Conservation (phyloP, 2,329 filamentous ascomycete species). For the Graphilbum ipis-grandicollis region DNA sequence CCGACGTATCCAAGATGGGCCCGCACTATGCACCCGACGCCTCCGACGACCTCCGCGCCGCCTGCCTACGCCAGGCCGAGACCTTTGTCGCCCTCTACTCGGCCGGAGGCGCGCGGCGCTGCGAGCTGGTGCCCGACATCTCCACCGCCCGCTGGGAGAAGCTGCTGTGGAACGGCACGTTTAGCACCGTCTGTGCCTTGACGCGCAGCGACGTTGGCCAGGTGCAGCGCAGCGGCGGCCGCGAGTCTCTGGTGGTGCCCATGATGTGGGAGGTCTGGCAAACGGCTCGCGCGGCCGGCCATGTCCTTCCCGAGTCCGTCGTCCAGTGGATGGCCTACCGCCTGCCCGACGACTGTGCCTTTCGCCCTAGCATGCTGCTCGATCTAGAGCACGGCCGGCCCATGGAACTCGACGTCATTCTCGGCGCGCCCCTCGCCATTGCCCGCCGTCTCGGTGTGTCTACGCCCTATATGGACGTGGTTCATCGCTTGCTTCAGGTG, state of each 20-base stretch:
- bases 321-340: slow-evolving; percentile 15
- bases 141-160: slow-evolving; percentile 9
- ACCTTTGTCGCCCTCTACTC: slow-evolving; percentile 3
- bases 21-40: slow-evolving; percentile 2
- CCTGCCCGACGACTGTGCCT: slow-evolving; percentile 11
- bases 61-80: neutral
- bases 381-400: slow-evolving; percentile 13
- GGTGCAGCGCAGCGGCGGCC: slow-evolving; percentile 8
- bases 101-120: slow-evolving; percentile 5
- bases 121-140: slow-evolving; percentile 5
- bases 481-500: slow-evolving; percentile 5
- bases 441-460: slow-evolving; percentile 6
- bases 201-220: slow-evolving; percentile 7
- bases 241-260: slow-evolving; percentile 12
- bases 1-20: slow-evolving; percentile 8
- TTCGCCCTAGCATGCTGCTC: slow-evolving; percentile 16
- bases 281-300: slow-evolving; percentile 16
- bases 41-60: neutral
- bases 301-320: slow-evolving; percentile 11
- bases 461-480: slow-evolving; percentile 4
- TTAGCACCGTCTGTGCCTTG: slow-evolving; percentile 9
- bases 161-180: slow-evolving; percentile 9
- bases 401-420: slow-evolving; percentile 17
- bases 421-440: slow-evolving; percentile 15
- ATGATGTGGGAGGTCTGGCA: slow-evolving; percentile 18